These are phyloP conservation scores for Jaapia argillacea DNA, from an alignment of 768 basidiomycete genomes.

Conservation along the genomic window DNA sequence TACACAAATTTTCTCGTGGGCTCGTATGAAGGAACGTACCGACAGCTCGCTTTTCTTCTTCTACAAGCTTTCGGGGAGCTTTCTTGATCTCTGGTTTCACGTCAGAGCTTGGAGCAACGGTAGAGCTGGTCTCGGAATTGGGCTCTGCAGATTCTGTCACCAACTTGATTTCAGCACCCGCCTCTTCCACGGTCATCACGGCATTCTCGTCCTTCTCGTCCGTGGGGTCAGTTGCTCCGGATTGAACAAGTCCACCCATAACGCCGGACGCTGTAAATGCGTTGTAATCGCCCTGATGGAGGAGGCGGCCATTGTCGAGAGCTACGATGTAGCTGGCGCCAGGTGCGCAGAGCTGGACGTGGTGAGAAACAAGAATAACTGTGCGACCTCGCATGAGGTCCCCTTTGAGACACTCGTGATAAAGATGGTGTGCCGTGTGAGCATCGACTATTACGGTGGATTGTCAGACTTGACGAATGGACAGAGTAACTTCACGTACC, in stretches of 20 bases:
- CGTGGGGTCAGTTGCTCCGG: constrained; percentile 26
- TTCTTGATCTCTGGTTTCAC: constrained; percentile 30
- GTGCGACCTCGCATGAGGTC: constrained; percentile 76
- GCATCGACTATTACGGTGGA: constrained; percentile 53
- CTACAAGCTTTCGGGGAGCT: constrained; percentile 70
- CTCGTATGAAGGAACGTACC: constrained; percentile 13
- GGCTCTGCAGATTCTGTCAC: constrained; percentile 6
- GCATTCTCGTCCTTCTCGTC: constrained; percentile 31
- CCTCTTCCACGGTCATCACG: constrained; percentile 19
- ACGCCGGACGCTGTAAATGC: constrained; percentile 58
- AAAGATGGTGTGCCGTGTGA: constrained; percentile 76
- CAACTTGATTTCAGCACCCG: constrained; percentile 5
- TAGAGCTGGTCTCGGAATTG: constrained; percentile 32
- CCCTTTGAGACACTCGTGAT: constrained; percentile 69
- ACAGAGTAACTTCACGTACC: constrained; percentile 16
- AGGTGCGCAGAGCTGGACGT: constrained; percentile 80
- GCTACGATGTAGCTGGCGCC: constrained; percentile 78
- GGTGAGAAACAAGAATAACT: constrained; percentile 86
- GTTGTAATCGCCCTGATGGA: constrained; percentile 59
- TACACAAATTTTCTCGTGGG: neutral
- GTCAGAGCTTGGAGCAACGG: constrained; percentile 21
- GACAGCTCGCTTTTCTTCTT: constrained; percentile 45
- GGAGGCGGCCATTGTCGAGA: constrained; percentile 69
- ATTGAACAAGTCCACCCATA: constrained; percentile 57
- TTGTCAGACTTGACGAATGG: neutral